Percentiles rank a stretch among this genome's conserved stretches.
phyloP scores from a whole-genome alignment of 2,329 filamentous ascomycete species.

The Fragosphaeria purpurea region DNA sequence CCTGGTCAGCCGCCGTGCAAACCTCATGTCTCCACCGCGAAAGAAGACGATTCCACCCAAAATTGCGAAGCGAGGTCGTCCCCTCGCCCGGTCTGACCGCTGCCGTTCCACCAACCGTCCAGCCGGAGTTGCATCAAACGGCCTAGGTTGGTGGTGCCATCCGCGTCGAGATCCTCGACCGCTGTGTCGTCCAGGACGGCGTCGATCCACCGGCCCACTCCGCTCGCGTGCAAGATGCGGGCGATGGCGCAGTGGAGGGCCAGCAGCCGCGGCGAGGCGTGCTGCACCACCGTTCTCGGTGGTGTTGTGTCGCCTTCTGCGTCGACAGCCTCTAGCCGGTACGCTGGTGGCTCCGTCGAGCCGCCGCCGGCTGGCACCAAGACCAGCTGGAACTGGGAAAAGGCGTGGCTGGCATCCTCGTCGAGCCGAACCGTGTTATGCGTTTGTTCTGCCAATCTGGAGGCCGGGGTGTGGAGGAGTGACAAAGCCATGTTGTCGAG shows the following conservation, averaged over 20 bases:
- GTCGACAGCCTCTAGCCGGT: too few relatives aligned
- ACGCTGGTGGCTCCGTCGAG: too few relatives aligned
- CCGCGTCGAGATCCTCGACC: constrained; percentile 1
- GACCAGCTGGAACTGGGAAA: too few relatives aligned
- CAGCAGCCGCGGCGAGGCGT: background rate
- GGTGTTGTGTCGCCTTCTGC: background rate
- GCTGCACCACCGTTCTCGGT: background rate
- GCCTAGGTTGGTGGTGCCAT: constrained; percentile 4
- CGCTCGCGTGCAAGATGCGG: background rate
- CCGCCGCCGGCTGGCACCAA: too few relatives aligned
- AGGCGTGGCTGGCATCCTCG: too few relatives aligned
- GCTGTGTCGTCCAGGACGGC: constrained; percentile 1
- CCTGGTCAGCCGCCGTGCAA: too few relatives aligned
- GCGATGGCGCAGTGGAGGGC: background rate
- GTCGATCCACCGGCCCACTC: constrained; percentile 1
- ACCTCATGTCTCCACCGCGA: too few relatives aligned
- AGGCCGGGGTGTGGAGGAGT: too few relatives aligned
- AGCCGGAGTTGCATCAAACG: constrained; percentile 9
- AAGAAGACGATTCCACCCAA: background rate
- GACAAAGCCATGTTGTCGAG: background rate
- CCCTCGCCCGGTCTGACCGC: background rate
- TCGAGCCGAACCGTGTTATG: too few relatives aligned
- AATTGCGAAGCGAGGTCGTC: too few relatives aligned
- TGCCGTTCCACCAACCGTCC: constrained; percentile 10
- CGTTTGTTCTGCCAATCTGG: too few relatives aligned